Conservation (phyloP, 169 alveolate genomes). For the Babesia bigemina region DNA sequence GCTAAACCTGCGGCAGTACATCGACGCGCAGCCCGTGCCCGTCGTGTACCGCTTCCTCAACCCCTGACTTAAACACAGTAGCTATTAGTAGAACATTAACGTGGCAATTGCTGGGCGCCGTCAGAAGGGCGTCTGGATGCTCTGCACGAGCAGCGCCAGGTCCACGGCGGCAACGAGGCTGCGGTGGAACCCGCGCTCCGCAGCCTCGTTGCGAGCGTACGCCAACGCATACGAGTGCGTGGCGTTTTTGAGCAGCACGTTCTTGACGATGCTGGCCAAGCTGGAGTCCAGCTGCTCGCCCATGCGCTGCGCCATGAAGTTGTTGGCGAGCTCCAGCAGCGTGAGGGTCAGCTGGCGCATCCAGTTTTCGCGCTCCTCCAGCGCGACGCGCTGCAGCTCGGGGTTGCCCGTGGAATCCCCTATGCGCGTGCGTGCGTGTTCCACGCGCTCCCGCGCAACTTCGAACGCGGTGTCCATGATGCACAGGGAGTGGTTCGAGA, state of each 20-base stretch:
- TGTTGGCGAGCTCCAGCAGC: constrained; percentile 10
- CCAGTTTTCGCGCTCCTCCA: not conserved
- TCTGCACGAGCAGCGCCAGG: constrained; percentile 7
- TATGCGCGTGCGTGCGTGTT: constrained; percentile 1
- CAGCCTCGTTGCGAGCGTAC: not conserved
- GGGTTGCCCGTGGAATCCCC: not conserved
- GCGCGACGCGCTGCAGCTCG: constrained; percentile 1
- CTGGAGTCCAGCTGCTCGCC: not conserved
- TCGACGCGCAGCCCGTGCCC: constrained; percentile 65
- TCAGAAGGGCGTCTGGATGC: not conserved
- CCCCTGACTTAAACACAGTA: not conserved
- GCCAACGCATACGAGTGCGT: not conserved
- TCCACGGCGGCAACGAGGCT: constrained; percentile 8
- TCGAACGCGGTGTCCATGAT: constrained; percentile 27
- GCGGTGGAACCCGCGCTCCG: constrained; percentile 19
- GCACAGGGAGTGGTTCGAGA: constrained; percentile 40
- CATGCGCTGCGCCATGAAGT: constrained; percentile 10
- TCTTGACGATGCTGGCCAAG: constrained; percentile 22
- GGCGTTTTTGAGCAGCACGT: not conserved
- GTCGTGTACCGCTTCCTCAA: constrained; percentile 45
- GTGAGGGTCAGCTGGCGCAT: constrained; percentile 11
- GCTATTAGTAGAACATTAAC: not conserved
- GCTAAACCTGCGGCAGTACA: constrained; percentile 47
- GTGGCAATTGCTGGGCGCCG: not conserved
- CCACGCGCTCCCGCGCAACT: constrained; percentile 17